These are phyloP conservation scores for Cyanidioschyzon merolae DNA, from an alignment of 23 red algal genomes.

Conservation along the genomic window DNA sequence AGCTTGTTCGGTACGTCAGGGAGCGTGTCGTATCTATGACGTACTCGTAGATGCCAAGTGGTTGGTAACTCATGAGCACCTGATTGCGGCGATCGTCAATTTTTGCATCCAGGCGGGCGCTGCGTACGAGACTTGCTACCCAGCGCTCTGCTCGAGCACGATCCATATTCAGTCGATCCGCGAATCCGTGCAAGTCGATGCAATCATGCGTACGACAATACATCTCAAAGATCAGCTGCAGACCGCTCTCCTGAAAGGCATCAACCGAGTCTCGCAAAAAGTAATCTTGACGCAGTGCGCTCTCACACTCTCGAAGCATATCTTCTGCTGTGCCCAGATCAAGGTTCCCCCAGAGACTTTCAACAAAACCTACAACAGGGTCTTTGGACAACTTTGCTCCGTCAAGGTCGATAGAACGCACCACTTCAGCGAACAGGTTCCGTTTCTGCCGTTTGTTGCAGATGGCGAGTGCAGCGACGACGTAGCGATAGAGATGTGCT, in stretches of 20 bases:
- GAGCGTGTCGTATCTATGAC: constrained; percentile 77
- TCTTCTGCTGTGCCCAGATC: constrained; percentile 83
- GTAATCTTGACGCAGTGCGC: constrained; percentile 59
- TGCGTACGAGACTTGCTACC: constrained; percentile 81
- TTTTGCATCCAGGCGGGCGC: constrained; percentile 78
- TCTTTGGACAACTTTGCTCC: constrained; percentile 47
- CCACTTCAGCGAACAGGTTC: constrained; percentile 66
- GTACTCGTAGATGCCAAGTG: constrained; percentile 78
- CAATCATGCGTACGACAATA: constrained; percentile 84
- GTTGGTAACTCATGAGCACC: constrained; percentile 61
- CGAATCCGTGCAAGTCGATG: constrained; percentile 85
- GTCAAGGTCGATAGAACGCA: constrained; percentile 59
- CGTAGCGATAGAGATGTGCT: constrained; percentile 93
- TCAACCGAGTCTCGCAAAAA: constrained; percentile 64
- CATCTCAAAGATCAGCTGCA: constrained; percentile 79
- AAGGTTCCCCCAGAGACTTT: constrained; percentile 82
- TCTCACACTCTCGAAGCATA: constrained; percentile 77
- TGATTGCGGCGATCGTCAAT: constrained; percentile 79
- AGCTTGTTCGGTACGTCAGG: constrained; percentile 44
- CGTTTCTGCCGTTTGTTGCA: constrained; percentile 33
- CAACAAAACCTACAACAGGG: constrained; percentile 79
- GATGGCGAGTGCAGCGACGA: constrained; percentile 63
- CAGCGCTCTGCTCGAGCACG: constrained; percentile 76
- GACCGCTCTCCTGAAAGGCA: constrained; percentile 79
- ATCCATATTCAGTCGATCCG: constrained; percentile 83